Evolutionary conservation across 192 early-diverging fungal species (phyloP), one percentile per base, ranked within the genome.

Genomic region (Rhizophagus sp.): DNA sequence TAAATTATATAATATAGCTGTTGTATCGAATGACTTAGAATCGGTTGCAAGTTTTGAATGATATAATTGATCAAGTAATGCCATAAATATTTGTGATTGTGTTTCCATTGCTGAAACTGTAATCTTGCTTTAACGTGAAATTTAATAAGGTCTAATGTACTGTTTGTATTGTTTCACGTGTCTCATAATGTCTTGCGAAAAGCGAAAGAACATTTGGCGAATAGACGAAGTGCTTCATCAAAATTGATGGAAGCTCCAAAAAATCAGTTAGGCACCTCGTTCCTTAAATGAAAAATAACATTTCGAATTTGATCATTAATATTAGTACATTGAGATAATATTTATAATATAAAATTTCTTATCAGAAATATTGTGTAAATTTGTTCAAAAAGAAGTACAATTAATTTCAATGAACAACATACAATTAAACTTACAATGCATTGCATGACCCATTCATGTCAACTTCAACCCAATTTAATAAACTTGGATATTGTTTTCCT

Each of bases 361-460:
- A 79, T 68, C 78, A 2, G 96, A 89, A 17, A 99, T 95, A 84
- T 98, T 97, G 81, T 99, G 98, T 84, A 93, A 98, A 52, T 95
- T 92, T n/a, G 96, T 97, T 24, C 93, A 89, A 44, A 24, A 30
- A 63, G 24, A 44, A 15, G 30, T 17, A 47, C 19, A 62, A 8
- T 39, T 25, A 34, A 36, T 11, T 52, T 76, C 41, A 44, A 44
- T 63, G 24, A 30, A n/a, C 1, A 63, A 25, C 24, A 6, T 63
- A 11, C 12, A 24, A 44, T 34, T 13, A 30, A 24, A 81, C 85
- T 81, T 81, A 86, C 85, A 99, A 83, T 98, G 96, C 93, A 99
- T 95, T 3, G 97, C 98, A 80, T 99, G 98, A 4, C 98, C 98
- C 96, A 98, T 98, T 99, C 98, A 83, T 99, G 98, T 98, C 97